phyloP scores from a whole-genome alignment of 805 yeast genomes.

The Martiniozyma abietophila region DNA sequence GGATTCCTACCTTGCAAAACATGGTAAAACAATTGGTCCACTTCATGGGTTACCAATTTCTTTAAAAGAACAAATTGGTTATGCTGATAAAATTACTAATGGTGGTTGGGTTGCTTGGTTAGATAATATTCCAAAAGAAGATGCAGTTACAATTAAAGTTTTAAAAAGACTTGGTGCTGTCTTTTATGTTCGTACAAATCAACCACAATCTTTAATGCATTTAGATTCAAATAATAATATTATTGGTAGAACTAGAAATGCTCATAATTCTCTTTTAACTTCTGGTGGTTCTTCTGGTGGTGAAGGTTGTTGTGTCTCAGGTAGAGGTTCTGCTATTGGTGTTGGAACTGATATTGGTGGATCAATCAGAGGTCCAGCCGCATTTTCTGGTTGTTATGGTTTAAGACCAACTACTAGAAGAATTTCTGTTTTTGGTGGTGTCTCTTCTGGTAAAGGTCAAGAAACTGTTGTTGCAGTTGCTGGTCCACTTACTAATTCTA shows the following conservation, averaged over 20 bases:
- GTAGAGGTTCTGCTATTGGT: conserved; percentile 50
- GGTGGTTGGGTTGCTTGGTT: conserved; percentile 50
- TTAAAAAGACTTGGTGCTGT: conserved; percentile 49
- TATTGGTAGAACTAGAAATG: conserved; percentile 50
- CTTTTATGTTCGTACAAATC: conserved; percentile 54
- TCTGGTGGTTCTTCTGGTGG: conserved; percentile 74
- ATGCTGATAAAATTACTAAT: conserved; percentile 44
- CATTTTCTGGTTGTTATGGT: conserved; percentile 54
- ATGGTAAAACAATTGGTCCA: conserved; percentile 53
- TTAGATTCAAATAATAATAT: conserved; percentile 53
- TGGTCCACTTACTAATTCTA: conserved; percentile 59
- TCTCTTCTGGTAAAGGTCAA: conserved; percentile 52
- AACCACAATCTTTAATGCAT: conserved; percentile 67
- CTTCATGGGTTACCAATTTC: conserved; percentile 65
- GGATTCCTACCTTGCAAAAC: conserved; percentile 40
- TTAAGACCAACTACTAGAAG: conserved; percentile 54
- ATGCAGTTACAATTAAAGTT: conserved; percentile 39
- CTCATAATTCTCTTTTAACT: conserved; percentile 46
- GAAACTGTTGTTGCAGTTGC: conserved; percentile 56
- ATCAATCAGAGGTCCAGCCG: conserved; percentile 59
- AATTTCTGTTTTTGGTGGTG: conserved; percentile 36
- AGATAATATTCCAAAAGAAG: conserved; percentile 36
- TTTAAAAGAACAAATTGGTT: conserved; percentile 54
- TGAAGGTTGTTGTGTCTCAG: conserved; percentile 55
- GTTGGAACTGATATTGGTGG: conserved; percentile 67